Base-by-base conservation (phyloP, 345 rosid genomes). In the Mercurialis annua region DNA sequence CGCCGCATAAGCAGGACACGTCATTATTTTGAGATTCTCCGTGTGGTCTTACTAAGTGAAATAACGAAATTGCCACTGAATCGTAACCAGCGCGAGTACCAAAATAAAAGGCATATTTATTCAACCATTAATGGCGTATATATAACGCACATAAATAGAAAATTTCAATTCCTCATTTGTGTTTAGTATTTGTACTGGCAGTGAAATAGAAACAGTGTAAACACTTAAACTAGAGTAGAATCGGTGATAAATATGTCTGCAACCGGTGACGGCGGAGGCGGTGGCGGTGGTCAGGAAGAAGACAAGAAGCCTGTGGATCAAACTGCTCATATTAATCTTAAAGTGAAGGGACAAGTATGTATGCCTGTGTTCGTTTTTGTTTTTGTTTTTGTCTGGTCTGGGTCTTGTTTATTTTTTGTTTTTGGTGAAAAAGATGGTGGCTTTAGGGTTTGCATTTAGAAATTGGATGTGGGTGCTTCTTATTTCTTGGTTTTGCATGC, bases 341-440 rank as follows among this genome's bases (percentile, higher is more conserved):
- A 87, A 76, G 94, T 88, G 62, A 88, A 88, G 80, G 89, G 94
- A 23, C 94, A 86, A 89, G 94, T 85, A 71, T 49, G 2, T 23
- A 5, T 11, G 9, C 40, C 8, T 14, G n/a, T 2, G 10, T 29
- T 7, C 24, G 11, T 66, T 29, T 17, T 30, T 26, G 40, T 9
- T 24, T 57, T 0, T 18, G 23, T 31, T 24, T 29, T 1, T 54
- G 29, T 2, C 50, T 73, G 38, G 10, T n/a, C n/a, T n/a, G n/a
- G 36, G 10, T 67, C 1, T n/a, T n/a, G n/a, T n/a, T 26, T 17
- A 9, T 12, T 2, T 27, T 27, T 9, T 24, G 56, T 27, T 52
- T 24, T 24, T 52, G 15, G 57, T 10, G 8, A 40, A 40, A 40
- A 40, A 40, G 6, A 40, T 40, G 34, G 36, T 12, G 40, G 11